Conservation (phyloP, 805 yeast species). For the Tanozyma kutaoensis region DNA sequence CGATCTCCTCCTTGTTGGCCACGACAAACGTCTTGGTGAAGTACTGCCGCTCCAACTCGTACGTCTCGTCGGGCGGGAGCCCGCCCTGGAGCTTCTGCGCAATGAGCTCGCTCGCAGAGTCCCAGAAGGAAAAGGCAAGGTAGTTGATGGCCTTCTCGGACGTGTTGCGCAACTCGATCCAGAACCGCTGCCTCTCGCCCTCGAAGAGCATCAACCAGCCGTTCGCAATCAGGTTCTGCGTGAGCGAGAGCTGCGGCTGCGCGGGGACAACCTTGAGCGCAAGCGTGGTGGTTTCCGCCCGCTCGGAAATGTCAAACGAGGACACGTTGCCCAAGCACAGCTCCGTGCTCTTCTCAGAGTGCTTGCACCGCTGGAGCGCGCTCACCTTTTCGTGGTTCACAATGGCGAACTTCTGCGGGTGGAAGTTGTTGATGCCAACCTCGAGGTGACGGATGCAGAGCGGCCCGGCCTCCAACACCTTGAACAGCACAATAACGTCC, state of each 20-base stretch:
- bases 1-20: constrained; percentile 29
- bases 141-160: constrained; percentile 44
- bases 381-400: no score
- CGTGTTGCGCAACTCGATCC: constrained; percentile 41
- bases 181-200: constrained; percentile 50
- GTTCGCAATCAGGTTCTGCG: constrained; percentile 39
- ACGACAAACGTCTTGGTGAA: constrained; percentile 45
- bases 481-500: no score
- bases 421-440: no score
- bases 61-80: constrained; percentile 46
- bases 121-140: constrained; percentile 51
- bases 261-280: constrained; percentile 21
- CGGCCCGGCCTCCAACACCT: no score
- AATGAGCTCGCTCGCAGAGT: constrained; percentile 58
- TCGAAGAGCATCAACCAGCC: constrained; percentile 68
- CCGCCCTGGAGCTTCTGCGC: constrained; percentile 35
- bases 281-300: constrained; percentile 9
- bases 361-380: no score
- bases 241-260: constrained; percentile 51
- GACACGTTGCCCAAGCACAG: no score
- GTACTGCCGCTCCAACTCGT: constrained; percentile 64
- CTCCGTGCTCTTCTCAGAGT: no score
- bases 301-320: neutral
- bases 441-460: no score
- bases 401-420: no score